These are phyloP conservation scores for Backusella psychrophila DNA, from an alignment of 192 early-diverging fungal species.

Conservation along the genomic window DNA sequence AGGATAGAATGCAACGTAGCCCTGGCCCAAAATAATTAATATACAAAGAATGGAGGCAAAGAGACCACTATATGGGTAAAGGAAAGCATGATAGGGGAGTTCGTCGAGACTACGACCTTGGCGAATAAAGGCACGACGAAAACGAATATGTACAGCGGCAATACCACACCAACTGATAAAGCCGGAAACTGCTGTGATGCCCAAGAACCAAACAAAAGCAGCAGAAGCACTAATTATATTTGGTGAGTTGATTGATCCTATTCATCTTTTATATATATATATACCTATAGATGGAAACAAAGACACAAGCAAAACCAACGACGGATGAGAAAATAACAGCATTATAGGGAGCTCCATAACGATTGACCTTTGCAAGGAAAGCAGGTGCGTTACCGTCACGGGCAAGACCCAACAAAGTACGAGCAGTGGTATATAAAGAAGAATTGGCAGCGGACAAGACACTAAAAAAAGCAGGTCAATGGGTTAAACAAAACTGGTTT, in stretches of 20 bases:
- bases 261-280: background rate
- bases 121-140: slow-evolving; percentile 67
- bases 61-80: slow-evolving; percentile 66
- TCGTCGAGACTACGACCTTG: slow-evolving; percentile 60
- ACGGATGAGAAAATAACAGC: slow-evolving; percentile 48
- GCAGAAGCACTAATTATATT: slow-evolving; percentile 22
- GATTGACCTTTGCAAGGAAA: slow-evolving; percentile 52
- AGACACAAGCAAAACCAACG: slow-evolving; percentile 56
- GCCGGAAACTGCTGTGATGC: slow-evolving; percentile 66
- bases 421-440: slow-evolving; percentile 76
- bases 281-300: slow-evolving; percentile 42
- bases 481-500: background rate
- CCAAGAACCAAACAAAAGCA: slow-evolving; percentile 60
- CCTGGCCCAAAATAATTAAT: slow-evolving; percentile 63
- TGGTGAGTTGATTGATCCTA: background rate
- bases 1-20: slow-evolving; percentile 47
- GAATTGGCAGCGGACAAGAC: slow-evolving; percentile 74
- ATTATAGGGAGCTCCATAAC: slow-evolving; percentile 59
- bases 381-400: slow-evolving; percentile 69
- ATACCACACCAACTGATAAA: slow-evolving; percentile 85
- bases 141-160: slow-evolving; percentile 70
- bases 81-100: slow-evolving; percentile 65
- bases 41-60: slow-evolving; percentile 57
- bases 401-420: slow-evolving; percentile 72
- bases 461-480: slow-evolving; percentile 1